Evolutionary conservation across 768 basidiomycete species (phyloP), one percentile per base, ranked within the genome.

Genomic region (Lactarius akahatsu): DNA sequence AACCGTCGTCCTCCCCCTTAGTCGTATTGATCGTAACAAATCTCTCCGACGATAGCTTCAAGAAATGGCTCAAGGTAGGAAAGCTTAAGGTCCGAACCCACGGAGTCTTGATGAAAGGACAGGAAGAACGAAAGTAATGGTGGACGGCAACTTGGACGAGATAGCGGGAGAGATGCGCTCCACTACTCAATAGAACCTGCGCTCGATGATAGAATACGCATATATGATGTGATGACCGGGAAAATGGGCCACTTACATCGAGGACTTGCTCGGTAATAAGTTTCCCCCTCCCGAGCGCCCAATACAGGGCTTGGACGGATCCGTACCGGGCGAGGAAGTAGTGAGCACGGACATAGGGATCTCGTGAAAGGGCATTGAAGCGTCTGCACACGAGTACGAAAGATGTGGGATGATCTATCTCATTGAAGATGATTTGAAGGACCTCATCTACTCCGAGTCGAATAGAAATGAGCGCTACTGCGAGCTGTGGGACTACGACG

Each of bases 281-380:
- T 38, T 81, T 87, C 23, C 89, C 89, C 65, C 88, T 81, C 23
- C 88, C 86, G 67, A 92, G 77, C n/a, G 90, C 90, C 79, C 85
- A 84, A 74, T 85, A 92, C 72, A 91, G 77, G 59, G 90, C 90
- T 72, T 91, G 83, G 59, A 84, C 81, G 58, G 78, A 80, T 30
- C 91, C 91, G 77, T 90, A 85, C 71, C 90, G 88, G 70, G 80
- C 77, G 71, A 92, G 83, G 76, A 92, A 92, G 76, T 92, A 92
- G 73, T 84, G 84, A 10, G 90, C 89, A 69, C 89, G 83, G 69
- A 90, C 85, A 73, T 90, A 91, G 64, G 89, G 83, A 77, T 89
- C 89, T 75, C 82, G 82, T 13, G 88, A 86, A 77, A 92, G 85
- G 13, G 77, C 73, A 71, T 85, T 74, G 72, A 86, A 82, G 66